These are phyloP conservation scores for Flaveria brownii DNA, from an alignment of 129 eudicot species.

Conservation along the genomic window DNA sequence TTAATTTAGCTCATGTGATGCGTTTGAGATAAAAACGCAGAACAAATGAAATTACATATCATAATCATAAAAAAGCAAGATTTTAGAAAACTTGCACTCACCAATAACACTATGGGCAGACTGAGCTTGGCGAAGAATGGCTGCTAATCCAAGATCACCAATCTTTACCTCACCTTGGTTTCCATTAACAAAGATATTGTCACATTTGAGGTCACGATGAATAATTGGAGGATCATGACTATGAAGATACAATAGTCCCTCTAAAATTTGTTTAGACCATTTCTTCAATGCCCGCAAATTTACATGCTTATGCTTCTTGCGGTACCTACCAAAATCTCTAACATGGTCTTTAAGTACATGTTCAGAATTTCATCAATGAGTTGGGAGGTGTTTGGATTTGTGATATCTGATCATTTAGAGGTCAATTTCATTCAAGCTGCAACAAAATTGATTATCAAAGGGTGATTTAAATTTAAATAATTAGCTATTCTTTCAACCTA, in stretches of 20 bases:
- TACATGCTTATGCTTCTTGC: conserved; percentile 49
- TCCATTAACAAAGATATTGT: conserved; percentile 50
- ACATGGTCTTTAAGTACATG: conserved; percentile 18
- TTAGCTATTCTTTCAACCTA: neutral
- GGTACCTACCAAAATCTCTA: conserved; percentile 38
- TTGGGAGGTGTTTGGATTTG: conserved; percentile 3
- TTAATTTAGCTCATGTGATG: neutral
- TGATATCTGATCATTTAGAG: neutral
- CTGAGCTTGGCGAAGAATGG: conserved; percentile 46
- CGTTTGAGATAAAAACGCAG: neutral
- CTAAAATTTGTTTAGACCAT: conserved; percentile 53
- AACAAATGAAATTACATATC: neutral
- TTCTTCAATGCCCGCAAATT: conserved; percentile 48
- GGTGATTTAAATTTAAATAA: neutral
- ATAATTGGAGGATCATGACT: conserved; percentile 54
- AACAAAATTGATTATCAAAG: neutral
- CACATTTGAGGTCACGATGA: conserved; percentile 56
- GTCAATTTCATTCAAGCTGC: neutral
- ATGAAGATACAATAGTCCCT: conserved; percentile 52
- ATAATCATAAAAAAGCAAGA: neutral
- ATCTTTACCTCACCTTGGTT: conserved; percentile 53
- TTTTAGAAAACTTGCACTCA: conserved; percentile 7
- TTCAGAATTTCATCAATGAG: neutral
- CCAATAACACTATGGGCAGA: conserved; percentile 51
- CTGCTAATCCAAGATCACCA: conserved; percentile 54